Evolutionary conservation across 2,329 filamentous ascomycete genomes (phyloP).

Genomic region (Cercospora sojina): DNA sequence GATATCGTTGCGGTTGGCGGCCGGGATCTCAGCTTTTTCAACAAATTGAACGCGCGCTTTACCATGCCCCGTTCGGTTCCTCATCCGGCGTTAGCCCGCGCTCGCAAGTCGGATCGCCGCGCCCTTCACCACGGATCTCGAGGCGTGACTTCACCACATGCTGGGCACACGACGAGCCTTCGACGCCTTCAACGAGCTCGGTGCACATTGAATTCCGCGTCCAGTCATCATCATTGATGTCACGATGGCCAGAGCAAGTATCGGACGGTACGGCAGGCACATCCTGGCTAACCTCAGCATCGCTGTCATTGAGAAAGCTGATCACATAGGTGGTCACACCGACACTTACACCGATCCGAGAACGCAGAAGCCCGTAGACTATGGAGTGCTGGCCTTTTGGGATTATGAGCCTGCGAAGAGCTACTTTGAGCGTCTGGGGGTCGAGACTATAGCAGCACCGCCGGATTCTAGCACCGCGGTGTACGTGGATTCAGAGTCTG

Average conservation of each 20-base stretch:
- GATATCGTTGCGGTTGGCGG: not conserved
- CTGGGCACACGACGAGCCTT: not conserved
- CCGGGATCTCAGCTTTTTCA: not conserved
- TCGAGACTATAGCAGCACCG: not conserved
- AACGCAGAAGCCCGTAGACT: slow-evolving; percentile 8
- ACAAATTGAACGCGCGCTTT: not conserved
- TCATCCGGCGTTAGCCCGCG: too few relatives aligned
- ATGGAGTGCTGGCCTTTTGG: slow-evolving; percentile 15
- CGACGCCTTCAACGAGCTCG: too few relatives aligned
- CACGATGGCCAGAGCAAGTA: not conserved
- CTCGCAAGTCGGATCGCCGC: not conserved
- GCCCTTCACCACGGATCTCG: not conserved
- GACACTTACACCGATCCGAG: slow-evolving; percentile 6
- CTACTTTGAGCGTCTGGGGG: slow-evolving; percentile 5
- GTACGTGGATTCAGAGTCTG: slow-evolving; percentile 8
- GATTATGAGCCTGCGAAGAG: slow-evolving; percentile 6
- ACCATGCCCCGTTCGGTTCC: too few relatives aligned
- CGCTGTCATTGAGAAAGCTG: slow-evolving; percentile 15
- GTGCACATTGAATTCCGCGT: too few relatives aligned
- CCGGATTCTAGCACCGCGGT: not conserved
- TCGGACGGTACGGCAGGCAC: too few relatives aligned
- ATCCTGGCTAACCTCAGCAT: slow-evolving; percentile 8
- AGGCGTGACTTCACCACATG: not conserved
- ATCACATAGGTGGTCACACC: slow-evolving; percentile 14
- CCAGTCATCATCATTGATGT: not conserved